These are phyloP conservation scores for Phytophthora niederhauseri DNA, from an alignment of 352 stramenopile genomes.

Conservation along the genomic window DNA sequence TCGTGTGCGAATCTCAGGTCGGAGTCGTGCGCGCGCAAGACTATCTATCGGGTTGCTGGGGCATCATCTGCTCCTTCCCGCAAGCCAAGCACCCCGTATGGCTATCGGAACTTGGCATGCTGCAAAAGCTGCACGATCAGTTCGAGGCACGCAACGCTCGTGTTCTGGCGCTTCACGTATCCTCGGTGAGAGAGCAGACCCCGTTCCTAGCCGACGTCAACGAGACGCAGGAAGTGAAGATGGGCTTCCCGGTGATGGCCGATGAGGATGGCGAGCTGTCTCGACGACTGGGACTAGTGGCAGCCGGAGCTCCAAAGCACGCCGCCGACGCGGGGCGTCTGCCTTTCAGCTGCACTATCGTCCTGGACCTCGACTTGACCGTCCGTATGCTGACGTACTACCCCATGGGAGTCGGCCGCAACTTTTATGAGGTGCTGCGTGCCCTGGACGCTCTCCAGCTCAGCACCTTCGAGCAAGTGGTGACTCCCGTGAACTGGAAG, in stretches of 20 bases:
- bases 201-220: constrained; percentile 77
- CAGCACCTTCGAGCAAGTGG: constrained; percentile 74
- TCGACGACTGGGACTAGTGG: constrained; percentile 58
- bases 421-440: constrained; percentile 83
- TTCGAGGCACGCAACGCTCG: constrained; percentile 79
- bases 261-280: constrained; percentile 74
- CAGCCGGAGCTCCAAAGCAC: constrained; percentile 46
- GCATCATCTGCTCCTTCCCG: constrained; percentile 73
- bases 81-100: constrained; percentile 77
- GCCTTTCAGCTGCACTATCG: constrained; percentile 67
- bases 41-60: constrained; percentile 75
- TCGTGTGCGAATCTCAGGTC: constrained; percentile 74
- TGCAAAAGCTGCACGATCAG: constrained; percentile 82
- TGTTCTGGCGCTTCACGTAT: constrained; percentile 49
- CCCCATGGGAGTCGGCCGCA: constrained; percentile 70
- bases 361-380: constrained; percentile 79
- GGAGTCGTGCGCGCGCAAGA: constrained; percentile 75
- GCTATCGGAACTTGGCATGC: constrained; percentile 76
- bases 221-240: constrained; percentile 80
- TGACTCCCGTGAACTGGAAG: constrained; percentile 87
- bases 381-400: constrained; percentile 72
- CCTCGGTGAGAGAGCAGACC: constrained; percentile 41
- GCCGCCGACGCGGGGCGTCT: constrained; percentile 58
- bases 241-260: constrained; percentile 73
- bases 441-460: constrained; percentile 76